Evolutionary conservation across 176 grass and related monocot genomes (phyloP).

Genomic region (Avena eriantha): DNA sequence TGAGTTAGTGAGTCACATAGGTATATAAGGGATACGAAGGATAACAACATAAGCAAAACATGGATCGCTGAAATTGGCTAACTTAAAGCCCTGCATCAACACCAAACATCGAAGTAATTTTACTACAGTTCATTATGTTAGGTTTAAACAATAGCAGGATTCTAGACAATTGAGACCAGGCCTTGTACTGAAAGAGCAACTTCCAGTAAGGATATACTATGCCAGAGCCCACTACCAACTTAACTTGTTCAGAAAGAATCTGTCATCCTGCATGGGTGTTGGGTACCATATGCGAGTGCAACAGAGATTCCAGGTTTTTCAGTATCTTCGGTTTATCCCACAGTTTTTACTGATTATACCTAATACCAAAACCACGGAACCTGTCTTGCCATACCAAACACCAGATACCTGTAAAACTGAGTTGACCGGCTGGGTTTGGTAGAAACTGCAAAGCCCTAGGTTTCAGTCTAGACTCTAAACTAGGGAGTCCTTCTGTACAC

Average conservation of each 20-base stretch:
- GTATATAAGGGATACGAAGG: not conserved
- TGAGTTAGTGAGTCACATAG: not conserved
- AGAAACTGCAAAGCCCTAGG: not conserved
- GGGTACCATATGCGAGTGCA: not conserved
- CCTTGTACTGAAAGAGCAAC: not conserved
- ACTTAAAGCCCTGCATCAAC: conserved; percentile 19
- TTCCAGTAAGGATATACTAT: not conserved
- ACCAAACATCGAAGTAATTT: conserved; percentile 6
- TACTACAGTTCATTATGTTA: conserved; percentile 5
- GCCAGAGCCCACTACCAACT: not conserved
- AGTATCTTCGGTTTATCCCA: not conserved
- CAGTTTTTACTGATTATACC: not conserved
- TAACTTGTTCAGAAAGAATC: not conserved
- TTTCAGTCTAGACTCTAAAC: not conserved
- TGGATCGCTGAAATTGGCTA: not conserved
- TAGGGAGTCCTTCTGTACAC: not conserved
- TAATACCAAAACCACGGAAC: not conserved
- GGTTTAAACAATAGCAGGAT: not conserved
- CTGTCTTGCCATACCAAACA: not conserved
- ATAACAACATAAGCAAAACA: conserved; percentile 29
- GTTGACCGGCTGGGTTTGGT: not conserved
- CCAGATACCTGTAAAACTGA: not conserved
- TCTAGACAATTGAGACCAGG: not conserved
- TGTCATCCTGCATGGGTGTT: not conserved
- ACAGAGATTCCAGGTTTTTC: not conserved